Evolutionary conservation across 1,284 basidiomycete species (phyloP).

Genomic region (Cerioporus squamosus): DNA sequence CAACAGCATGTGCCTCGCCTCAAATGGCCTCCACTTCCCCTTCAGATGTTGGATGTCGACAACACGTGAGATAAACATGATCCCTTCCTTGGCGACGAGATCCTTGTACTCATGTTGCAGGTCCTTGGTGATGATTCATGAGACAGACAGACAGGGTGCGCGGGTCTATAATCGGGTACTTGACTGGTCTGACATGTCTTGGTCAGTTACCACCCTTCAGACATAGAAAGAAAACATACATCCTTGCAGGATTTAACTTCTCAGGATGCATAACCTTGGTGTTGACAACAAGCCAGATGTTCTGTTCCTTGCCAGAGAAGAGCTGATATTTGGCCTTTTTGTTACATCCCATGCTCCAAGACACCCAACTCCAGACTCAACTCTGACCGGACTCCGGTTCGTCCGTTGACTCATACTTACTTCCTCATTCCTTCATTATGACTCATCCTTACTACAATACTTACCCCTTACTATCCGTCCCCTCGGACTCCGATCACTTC

Average conservation of each 20-base stretch:
- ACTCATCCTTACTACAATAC: no score
- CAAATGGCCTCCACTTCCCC: conserved; percentile 93
- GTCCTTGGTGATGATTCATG: conserved; percentile 93
- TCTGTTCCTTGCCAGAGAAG: conserved; percentile 78
- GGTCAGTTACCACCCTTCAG: background rate
- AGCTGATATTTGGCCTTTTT: conserved; percentile 78
- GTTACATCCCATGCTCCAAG: no score
- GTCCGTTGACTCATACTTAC: no score
- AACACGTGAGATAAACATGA: conserved; percentile 92
- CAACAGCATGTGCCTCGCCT: conserved; percentile 84
- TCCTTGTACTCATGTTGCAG: conserved; percentile 97
- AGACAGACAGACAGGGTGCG: conserved; percentile 83
- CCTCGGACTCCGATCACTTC: no score
- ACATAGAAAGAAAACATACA: conserved; percentile 57
- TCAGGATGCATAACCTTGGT: conserved; percentile 81
- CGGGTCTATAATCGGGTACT: conserved; percentile 84
- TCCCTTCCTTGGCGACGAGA: conserved; percentile 74
- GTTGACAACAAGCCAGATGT: conserved; percentile 86
- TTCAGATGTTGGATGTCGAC: conserved; percentile 90
- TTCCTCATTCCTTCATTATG: no score
- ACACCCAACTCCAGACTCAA: no score
- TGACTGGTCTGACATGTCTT: conserved; percentile 61
- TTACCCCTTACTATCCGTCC: no score
- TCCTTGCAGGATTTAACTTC: conserved; percentile 80
- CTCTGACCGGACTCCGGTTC: no score